Evolutionary conservation across 805 yeast species (phyloP), one percentile per base, ranked within the genome.

Genomic region (Suhomyces prunicola): DNA sequence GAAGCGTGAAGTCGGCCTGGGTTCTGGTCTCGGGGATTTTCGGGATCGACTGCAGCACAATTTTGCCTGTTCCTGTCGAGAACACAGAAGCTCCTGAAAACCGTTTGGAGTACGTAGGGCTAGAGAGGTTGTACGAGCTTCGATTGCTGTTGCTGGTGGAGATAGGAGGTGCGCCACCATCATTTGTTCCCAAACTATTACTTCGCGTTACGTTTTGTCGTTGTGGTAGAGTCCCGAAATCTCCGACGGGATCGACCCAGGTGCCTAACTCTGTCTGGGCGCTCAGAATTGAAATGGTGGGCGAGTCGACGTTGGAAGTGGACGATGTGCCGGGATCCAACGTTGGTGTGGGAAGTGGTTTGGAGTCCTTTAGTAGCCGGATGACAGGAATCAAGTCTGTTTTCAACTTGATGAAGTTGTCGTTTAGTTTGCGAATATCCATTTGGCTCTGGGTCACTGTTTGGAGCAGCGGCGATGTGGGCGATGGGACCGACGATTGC

Each of bases 311-410:
- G 12, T 52, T 19, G 7, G 47, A 46, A 19, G 8, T 39, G 23
- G 61, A 44, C 5, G 58, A 53, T 10, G 67, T 60, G 1, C 78
- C 77, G 1, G 79, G 79, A 56, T 65, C 80, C 42, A 74, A 65
- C 0, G 82, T 79, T 6, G 88, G 90, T 0, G 87, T 82, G 0
- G 90, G 90, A 49, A 86, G 72, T 4, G 90, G 90, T 60, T 83
- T 79, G 57, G 81, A 69, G 65, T 87, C 91, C 60, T 87, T 87
- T 46, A 81, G 73, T 47, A 81, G 72, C 52, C 86, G 77, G 51
- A 85, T 76, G 6, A 86, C 76, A 1, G 91, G 92, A 42, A 84
- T 70, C 58, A 87, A 68, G 55, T 87, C 92, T 45, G 85, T 83
- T 49, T 86, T 76, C 56, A 87, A 73, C 60, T 81, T 76, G 46